Percentiles rank a stretch among this genome's conserved stretches.
These are phyloP conservation scores for Claviceps africana DNA, from an alignment of 2,329 filamentous ascomycete species.

Conservation along the genomic window DNA sequence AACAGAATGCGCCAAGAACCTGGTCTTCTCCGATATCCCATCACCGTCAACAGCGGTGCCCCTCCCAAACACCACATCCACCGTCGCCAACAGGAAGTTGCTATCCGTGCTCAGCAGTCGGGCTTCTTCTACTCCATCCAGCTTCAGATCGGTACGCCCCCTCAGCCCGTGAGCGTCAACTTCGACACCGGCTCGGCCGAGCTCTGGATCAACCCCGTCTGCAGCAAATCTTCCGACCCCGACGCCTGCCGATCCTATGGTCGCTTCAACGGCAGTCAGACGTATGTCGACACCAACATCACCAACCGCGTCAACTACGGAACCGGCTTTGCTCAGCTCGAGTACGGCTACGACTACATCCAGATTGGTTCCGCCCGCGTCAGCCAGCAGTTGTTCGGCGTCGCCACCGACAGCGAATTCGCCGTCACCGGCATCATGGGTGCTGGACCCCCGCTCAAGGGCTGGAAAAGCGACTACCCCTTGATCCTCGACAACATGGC, in stretches of 20 bases:
- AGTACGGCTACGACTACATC: conserved; percentile 21
- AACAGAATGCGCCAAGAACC: conserved; percentile 11
- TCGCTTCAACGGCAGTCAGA: conserved; percentile 17
- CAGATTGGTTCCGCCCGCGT: conserved; percentile 18
- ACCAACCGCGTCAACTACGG: conserved; percentile 18
- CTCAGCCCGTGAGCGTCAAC: conserved; percentile 23
- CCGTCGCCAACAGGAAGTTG: conserved; percentile 17
- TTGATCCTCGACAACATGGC: conserved; percentile 21
- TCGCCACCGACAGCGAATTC: conserved; percentile 18
- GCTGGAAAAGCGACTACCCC: conserved; percentile 22
- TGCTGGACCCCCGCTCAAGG: conserved; percentile 17
- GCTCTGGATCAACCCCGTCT: conserved; percentile 29
- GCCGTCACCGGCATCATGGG: conserved; percentile 21
- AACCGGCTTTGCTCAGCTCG: conserved; percentile 18
- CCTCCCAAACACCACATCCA: conserved; percentile 14
- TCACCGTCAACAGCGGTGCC: conserved; percentile 15
- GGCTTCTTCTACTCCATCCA: conserved; percentile 26
- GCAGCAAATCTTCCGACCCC: conserved; percentile 17
- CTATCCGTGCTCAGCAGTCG: conserved; percentile 12
- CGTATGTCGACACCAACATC: conserved; percentile 14
- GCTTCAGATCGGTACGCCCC: conserved; percentile 23
- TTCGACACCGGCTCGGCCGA: conserved; percentile 29
- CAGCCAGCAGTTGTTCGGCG: conserved; percentile 23
- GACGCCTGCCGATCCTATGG: conserved; percentile 16
- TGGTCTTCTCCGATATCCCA: conserved; percentile 17